Conservation (phyloP, 1,139 yeast genomes). For the Hemisphaericaspora xylanilytica region DNA sequence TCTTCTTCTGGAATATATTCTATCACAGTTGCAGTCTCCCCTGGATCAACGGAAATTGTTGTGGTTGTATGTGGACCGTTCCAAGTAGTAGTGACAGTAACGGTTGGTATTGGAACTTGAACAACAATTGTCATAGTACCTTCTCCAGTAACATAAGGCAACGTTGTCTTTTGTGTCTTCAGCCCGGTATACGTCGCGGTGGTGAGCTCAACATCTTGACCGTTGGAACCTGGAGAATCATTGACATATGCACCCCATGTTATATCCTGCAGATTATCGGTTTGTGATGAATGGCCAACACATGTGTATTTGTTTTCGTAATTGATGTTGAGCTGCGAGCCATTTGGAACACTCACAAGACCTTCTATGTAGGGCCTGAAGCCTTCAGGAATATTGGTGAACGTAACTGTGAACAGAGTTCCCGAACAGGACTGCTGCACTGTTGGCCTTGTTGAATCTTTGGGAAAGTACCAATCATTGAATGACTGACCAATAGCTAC, state of each 20-base stretch:
- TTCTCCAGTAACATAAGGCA: conserved; percentile 13
- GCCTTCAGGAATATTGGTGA: conserved; percentile 29
- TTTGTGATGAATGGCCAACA: conserved; percentile 3
- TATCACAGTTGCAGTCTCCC: conserved; percentile 9
- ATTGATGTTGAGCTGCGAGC: background rate
- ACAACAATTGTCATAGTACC: conserved; percentile 19
- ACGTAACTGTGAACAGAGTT: conserved; percentile 19
- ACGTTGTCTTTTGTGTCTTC: conserved; percentile 21
- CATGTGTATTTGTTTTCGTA: conserved; percentile 16
- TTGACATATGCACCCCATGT: conserved; percentile 13
- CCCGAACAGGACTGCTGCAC: background rate
- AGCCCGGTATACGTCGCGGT: conserved; percentile 27
- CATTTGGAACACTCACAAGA: conserved; percentile 9
- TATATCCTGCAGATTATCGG: conserved; percentile 1
- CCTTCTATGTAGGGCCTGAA: conserved; percentile 28
- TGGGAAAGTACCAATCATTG: conserved; percentile 24
- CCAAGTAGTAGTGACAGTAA: conserved; percentile 18
- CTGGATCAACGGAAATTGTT: conserved; percentile 10
- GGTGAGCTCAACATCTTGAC: conserved; percentile 19
- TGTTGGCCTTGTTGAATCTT: conserved; percentile 7
- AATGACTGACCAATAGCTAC: conserved; percentile 4
- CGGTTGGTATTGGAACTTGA: conserved; percentile 19
- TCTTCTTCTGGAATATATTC: background rate
- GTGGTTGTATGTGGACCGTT: conserved; percentile 16
- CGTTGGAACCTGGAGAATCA: conserved; percentile 19